Conservation (phyloP, 1,284 basidiomycete species). For the Rhodotorula sp. region DNA sequence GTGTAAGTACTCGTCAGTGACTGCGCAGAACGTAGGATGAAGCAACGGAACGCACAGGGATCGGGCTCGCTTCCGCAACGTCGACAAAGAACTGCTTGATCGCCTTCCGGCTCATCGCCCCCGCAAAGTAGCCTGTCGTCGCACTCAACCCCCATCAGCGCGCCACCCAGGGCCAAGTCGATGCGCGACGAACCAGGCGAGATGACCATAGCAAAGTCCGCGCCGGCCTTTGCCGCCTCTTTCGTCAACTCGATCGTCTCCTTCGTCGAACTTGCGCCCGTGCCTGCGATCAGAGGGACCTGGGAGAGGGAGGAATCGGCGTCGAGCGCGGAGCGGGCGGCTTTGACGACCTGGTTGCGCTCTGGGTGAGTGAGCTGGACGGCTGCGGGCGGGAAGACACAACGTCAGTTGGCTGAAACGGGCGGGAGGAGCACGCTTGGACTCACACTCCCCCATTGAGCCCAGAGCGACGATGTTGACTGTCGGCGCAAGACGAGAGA, state of each 20-base stretch:
- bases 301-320: slow-evolving; percentile 62
- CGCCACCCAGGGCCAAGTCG: no score
- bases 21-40: no score
- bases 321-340: slow-evolving; percentile 71
- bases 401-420: background rate
- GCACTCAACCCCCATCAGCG: no score
- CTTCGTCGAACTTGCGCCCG: slow-evolving; percentile 70
- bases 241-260: slow-evolving; percentile 76
- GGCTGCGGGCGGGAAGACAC: slow-evolving; percentile 49
- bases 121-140: slow-evolving; percentile 50
- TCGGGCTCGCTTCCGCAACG: slow-evolving; percentile 75
- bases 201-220: slow-evolving; percentile 66
- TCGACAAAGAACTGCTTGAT: slow-evolving; percentile 54
- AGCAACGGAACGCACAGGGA: slow-evolving; percentile 57
- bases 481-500: background rate
- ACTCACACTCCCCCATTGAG: slow-evolving; percentile 34
- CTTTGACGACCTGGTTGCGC: slow-evolving; percentile 61
- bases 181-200: slow-evolving; percentile 44
- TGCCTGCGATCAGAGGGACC: slow-evolving; percentile 75
- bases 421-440: accelerated
- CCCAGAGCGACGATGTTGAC: slow-evolving; percentile 33
- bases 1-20: background rate
- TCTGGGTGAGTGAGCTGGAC: slow-evolving; percentile 71
- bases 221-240: slow-evolving; percentile 77
- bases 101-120: slow-evolving; percentile 51